Percentiles rank a stretch among this genome's conserved stretches.
phyloP scores from a whole-genome alignment of 2,329 filamentous ascomycete species.

The Mycosphaerella arachidis region DNA sequence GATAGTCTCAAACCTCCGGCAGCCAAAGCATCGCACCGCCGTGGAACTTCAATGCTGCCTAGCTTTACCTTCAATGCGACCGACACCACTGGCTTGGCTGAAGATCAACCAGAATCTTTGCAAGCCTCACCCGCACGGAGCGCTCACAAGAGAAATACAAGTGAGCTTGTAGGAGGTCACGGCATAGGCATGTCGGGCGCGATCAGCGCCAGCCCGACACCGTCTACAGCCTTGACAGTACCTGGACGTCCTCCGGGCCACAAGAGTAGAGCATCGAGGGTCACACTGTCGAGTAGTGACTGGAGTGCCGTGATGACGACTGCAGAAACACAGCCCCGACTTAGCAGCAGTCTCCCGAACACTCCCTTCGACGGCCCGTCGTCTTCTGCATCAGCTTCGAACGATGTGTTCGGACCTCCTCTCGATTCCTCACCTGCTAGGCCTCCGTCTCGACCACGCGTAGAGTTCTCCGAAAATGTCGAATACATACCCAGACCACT shows the following conservation, averaged over 20 bases:
- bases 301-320: conserved; percentile 62
- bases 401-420: neutral
- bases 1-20: conserved; percentile 35
- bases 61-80: conserved; percentile 48
- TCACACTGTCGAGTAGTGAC: conserved; percentile 69
- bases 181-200: conserved; percentile 45
- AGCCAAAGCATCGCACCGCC: conserved; percentile 29
- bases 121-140: conserved; percentile 50
- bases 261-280: conserved; percentile 38
- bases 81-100: conserved; percentile 33
- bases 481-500: conserved; percentile 79
- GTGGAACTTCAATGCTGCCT: conserved; percentile 35
- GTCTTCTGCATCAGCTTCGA: neutral
- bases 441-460: conserved; percentile 56
- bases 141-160: conserved; percentile 65
- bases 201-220: conserved; percentile 68
- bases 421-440: conserved; percentile 31
- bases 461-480: conserved; percentile 78
- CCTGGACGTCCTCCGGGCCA: conserved; percentile 1
- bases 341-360: conserved; percentile 31
- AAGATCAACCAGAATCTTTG: conserved; percentile 28
- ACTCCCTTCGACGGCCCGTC: conserved; percentile 31
- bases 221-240: conserved; percentile 37
- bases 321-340: conserved; percentile 23
- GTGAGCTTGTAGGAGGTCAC: conserved; percentile 80